Evolutionary conservation across 139 green algal species (phyloP), one percentile per base, ranked within the genome.

Genomic region (Haematococcus lacustris): DNA sequence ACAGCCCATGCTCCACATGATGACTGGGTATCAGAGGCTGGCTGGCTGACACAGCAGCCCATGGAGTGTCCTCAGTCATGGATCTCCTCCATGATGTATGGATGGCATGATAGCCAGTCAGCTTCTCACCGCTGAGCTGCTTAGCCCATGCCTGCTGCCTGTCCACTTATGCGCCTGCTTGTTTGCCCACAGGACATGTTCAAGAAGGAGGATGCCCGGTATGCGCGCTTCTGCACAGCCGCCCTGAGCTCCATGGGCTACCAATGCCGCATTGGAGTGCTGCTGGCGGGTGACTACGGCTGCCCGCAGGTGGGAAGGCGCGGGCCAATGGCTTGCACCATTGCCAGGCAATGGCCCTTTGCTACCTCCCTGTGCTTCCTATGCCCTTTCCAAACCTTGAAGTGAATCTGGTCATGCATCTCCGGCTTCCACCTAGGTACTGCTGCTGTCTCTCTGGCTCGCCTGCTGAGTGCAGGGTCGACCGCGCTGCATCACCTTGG

Each of bases 141-240:
- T n/a, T n/a, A n/a, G n/a, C n/a, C n/a, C n/a, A 57, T 57, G 47
- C 47, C 17, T 57, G 47, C 17, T 28, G 47, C 47, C 17, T 9
- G 47, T 17, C 17, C 47, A 28, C 17, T 9, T 57, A 9, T 9
- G 47, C 47, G 47, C 47, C 17, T 28, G 47, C 47, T 28, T 57
- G 13, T 28, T 9, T n/a, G n/a, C n/a, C n/a, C n/a, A n/a, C 33
- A 80, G 73, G 89, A 94, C 73, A 85, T 88, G 30, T 77, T 92
- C 70, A 87, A 81, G 63, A 90, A 88, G 78, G 82, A 90, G 77
- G 38, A 83, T 17, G 89, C 69, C 0, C 34, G 71, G 30, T 93
- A 93, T 38, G 76, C 84, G 32, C 90, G 92, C 69, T 87, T 81
- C 33, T 81, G 85, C 17, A 62, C 86, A 38, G 68, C 69, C 13